Evolutionary conservation across 1,284 basidiomycete species (phyloP).

Genomic region (Mycena citricolor): DNA sequence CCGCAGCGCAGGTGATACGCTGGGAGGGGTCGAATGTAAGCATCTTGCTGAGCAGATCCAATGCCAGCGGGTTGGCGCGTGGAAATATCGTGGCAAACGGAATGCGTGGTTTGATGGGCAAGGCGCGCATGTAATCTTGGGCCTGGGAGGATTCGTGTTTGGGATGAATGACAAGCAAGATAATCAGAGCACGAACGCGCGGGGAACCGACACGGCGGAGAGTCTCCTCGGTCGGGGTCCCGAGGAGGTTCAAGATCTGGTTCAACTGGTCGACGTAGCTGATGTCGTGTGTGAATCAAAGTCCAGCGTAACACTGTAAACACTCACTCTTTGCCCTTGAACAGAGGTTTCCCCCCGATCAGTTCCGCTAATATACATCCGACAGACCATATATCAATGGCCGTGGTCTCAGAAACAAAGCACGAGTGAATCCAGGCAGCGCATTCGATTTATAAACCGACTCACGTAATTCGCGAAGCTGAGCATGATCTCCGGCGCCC

Average conservation of each 20-base stretch:
- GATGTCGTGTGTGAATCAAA: constrained; percentile 13
- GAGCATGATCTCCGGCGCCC: constrained; percentile 97
- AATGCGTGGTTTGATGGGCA: constrained; percentile 94
- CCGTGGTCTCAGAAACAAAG: constrained; percentile 62
- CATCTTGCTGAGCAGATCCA: constrained; percentile 90
- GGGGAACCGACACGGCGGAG: constrained; percentile 93
- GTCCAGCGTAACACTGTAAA: constrained; percentile 5
- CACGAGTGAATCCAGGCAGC: too few species aligned
- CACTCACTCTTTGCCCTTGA: constrained; percentile 93
- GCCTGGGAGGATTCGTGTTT: too few species aligned
- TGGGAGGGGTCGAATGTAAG: constrained; percentile 96
- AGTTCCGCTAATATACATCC: constrained; percentile 98
- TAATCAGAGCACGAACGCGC: constrained; percentile 66
- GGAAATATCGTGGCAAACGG: constrained; percentile 92
- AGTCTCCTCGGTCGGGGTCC: constrained; percentile 96
- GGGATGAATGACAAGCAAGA: too few species aligned
- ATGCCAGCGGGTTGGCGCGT: constrained; percentile 88
- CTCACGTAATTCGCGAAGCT: constrained; percentile 93
- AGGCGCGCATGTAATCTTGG: constrained; percentile 96
- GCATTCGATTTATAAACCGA: constrained; percentile 16
- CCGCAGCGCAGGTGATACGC: constrained; percentile 94
- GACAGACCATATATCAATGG: constrained; percentile 97
- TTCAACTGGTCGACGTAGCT: constrained; percentile 98
- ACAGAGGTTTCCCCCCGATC: constrained; percentile 95
- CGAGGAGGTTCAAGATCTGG: constrained; percentile 96